phyloP scores from a whole-genome alignment of 1,284 basidiomycete genomes.

The Caloboletus firmus region DNA sequence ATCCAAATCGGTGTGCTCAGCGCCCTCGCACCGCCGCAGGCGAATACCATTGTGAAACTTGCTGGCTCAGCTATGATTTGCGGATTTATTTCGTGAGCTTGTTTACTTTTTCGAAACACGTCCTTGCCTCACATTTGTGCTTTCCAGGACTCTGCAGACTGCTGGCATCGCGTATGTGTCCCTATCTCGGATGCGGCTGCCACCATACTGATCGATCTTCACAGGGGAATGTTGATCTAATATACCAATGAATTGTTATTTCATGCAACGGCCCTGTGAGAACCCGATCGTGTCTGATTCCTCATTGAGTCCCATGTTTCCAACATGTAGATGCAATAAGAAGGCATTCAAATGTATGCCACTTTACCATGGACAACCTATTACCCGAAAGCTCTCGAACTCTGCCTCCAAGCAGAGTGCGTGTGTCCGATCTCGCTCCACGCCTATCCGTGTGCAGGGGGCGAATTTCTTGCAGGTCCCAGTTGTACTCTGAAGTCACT shows the following conservation, averaged over 20 bases:
- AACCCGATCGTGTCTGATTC: not conserved
- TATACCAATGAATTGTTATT: not conserved
- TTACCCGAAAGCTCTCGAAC: not conserved
- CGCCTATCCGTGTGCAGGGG: not conserved
- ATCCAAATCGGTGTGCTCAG: slow-evolving; percentile 89
- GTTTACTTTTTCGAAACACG: not conserved
- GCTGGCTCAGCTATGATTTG: slow-evolving; percentile 80
- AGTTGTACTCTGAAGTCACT: not conserved
- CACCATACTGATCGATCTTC: slow-evolving; percentile 9
- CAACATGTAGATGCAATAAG: not conserved
- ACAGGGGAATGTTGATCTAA: slow-evolving; percentile 54
- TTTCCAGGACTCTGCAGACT: slow-evolving; percentile 58
- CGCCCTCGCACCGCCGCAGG: slow-evolving; percentile 78
- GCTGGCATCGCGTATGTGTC: slow-evolving; percentile 65
- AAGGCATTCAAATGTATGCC: not conserved
- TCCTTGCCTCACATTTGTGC: not conserved
- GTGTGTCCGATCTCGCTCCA: not conserved
- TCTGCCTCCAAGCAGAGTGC: not conserved
- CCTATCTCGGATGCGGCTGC: slow-evolving; percentile 4
- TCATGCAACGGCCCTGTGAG: not conserved
- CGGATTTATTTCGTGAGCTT: slow-evolving; percentile 62
- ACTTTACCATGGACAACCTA: not conserved
- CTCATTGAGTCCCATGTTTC: not conserved
- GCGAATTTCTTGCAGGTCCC: not conserved
- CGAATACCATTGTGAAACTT: slow-evolving; percentile 68